Evolutionary conservation across 75 land plant species (phyloP), one percentile per base, ranked within the genome.

Genomic region (Sequoiadendron giganteum): DNA sequence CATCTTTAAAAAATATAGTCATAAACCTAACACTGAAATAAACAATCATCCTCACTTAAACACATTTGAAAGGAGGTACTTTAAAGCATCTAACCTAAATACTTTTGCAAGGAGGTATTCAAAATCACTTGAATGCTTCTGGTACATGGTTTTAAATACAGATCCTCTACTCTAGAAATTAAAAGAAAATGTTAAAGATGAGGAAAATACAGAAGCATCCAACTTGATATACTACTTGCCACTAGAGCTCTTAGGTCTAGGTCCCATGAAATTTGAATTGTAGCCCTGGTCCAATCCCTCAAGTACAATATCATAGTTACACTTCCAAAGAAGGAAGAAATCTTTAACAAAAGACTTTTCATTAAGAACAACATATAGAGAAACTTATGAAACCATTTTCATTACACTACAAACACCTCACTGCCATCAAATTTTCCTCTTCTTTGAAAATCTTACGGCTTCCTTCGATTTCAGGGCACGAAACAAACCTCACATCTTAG

Each of bases 331-430:
- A 16, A 55, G 15, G 56, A 13, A 55, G 56, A 18, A 55, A 55
- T 18, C 43, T 86, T 86, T 39, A 19, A 58, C 45, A 54, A 86
- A 18, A 86, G n/a, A 9, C 65, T 83, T 38, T 42, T 49, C 16
- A 15, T 85, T 80, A 85, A 84, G 77, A 91, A 47, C 94, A 95
- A 82, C 97, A 96, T n/a, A 94, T 72, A 38, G 98, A 95, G 89
- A 96, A 96, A 10, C 95, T 86, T 5, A 93, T 87, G 13, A 96
- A 89, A 0, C 98, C 98, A 86, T 96, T 95, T 86, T 96, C 98
- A 85, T 96, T 96, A 87, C 98, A 96, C 79, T 95, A 91, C 9
- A 91, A 91, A 61, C 98, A 96, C 5, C 94, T 78, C 52, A 87
- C 85, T 85, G 91, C 91, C 30, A 90, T 85, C 19, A 86, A 87